phyloP scores from a whole-genome alignment of 108 stramenopile species.

The Pseudonitzschia multistriata region DNA sequence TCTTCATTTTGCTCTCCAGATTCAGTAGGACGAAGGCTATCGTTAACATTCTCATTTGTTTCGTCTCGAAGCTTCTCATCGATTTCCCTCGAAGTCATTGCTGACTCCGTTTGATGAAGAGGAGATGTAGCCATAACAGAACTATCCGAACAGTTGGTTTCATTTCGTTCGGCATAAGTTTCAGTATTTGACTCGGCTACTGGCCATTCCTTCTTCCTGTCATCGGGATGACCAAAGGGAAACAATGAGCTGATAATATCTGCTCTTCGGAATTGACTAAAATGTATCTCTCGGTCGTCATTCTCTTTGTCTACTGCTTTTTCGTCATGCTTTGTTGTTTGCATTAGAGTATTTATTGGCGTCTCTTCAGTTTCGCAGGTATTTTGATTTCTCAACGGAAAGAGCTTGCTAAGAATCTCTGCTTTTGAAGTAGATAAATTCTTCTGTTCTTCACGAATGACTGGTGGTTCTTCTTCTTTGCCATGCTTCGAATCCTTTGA shows the following conservation, averaged over 20 bases:
- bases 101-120: not conserved
- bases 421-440: not conserved
- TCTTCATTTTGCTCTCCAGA: not conserved
- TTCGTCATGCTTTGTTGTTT: too few relatives aligned
- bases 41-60: not conserved
- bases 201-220: not conserved
- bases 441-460: not conserved
- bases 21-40: not conserved
- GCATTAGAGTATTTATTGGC: too few relatives aligned
- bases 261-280: not conserved
- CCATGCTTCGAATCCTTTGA: not conserved
- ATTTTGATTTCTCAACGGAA: conserved; percentile 7
- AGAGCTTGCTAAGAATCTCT: not conserved
- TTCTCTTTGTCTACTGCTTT: too few relatives aligned
- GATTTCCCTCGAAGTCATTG: not conserved
- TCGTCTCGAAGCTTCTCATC: not conserved
- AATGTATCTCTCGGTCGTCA: not conserved
- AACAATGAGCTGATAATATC: conserved; percentile 1
- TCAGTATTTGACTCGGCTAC: not conserved
- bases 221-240: conserved; percentile 13
- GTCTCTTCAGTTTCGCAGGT: not conserved
- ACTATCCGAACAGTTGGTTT: not conserved
- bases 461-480: not conserved
- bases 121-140: too few relatives aligned
- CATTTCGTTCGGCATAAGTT: not conserved